Evolutionary conservation across 345 rosid species (phyloP), one percentile per base, ranked within the genome.

Genomic region (Reutealis trisperma): DNA sequence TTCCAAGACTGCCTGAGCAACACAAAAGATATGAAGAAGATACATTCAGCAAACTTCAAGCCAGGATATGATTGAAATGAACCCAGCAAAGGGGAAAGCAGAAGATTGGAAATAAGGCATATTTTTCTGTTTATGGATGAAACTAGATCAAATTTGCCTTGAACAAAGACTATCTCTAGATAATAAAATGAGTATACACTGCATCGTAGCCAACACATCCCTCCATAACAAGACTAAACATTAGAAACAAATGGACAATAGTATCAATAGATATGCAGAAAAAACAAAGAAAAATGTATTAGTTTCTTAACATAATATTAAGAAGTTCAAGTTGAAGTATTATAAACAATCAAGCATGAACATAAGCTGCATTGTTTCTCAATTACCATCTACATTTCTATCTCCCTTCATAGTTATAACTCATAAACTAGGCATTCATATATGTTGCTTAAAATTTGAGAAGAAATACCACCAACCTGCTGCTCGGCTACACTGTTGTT

Each of bases 401-500:
- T 47, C 14, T 45, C 59, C 30, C 24, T 34, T 22, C 55, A 22
- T 12, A 24, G 6, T 25, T 55, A 72, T 16, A 72, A 62, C 32
- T 16, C 34, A 45, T 25, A 32, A 49, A 30, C 15, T 13, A 63
- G n/a, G 42, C 42, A 47, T 8, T 61, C 12, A 11, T 6, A 47
- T 18, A 52, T 9, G 37, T 25, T 10, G 16, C 60, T 55, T 55
- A 77, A 9, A 71, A 25, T 19, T 12, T 14, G 30, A 16, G 58
- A 71, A 55, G 19, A 57, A 22, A 42, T 10, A 52, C 7, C 57
- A 70, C 86, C 22, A 81, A 94, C 97, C 97, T 94, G 94, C 74
- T 92, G 87, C 58, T 84, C 98, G 21, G 94, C 89, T 74, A 94
- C 92, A 73, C 96, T 94, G 62, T 92, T 94, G 79, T 94, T 94